phyloP scores from a whole-genome alignment of 2,329 filamentous ascomycete genomes.

The Cordyceps fumosorosea region DNA sequence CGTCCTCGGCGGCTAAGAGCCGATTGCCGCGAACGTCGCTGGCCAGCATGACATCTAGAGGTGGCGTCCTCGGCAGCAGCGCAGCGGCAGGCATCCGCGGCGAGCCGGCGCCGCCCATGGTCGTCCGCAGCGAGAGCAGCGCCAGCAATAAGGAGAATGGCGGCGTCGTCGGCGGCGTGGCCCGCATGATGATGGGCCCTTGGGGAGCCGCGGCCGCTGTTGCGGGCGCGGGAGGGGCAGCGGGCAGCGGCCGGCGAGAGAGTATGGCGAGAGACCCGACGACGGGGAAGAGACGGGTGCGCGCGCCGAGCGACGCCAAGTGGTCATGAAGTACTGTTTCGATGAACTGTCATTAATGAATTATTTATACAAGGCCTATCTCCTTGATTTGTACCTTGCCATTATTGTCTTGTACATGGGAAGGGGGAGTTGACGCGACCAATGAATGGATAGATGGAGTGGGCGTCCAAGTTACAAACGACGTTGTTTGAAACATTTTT shows the following conservation, averaged over 20 bases:
- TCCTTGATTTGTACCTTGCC: neutral
- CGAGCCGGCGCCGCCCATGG: slow-evolving; percentile 23
- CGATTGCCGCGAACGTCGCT: slow-evolving; percentile 34
- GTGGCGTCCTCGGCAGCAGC: slow-evolving; percentile 15
- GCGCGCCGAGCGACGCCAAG: slow-evolving; percentile 6
- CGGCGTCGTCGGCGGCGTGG: neutral
- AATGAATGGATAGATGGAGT: neutral
- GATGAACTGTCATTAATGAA: neutral
- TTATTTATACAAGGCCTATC: neutral
- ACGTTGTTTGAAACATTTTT: neutral
- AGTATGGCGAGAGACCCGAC: neutral
- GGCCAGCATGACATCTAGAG: slow-evolving; percentile 20
- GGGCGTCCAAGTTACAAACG: neutral
- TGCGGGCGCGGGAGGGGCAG: slow-evolving; percentile 11
- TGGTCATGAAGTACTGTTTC: neutral
- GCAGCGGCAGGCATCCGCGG: slow-evolving; percentile 17
- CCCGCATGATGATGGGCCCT: slow-evolving; percentile 13
- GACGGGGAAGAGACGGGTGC: slow-evolving; percentile 1
- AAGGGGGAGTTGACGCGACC: neutral
- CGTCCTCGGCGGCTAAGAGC: slow-evolving; percentile 25
- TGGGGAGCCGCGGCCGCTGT: slow-evolving; percentile 15
- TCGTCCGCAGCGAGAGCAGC: slow-evolving; percentile 33
- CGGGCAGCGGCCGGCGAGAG: neutral
- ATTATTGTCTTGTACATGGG: neutral
- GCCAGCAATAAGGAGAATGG: slow-evolving; percentile 34